These are phyloP conservation scores for Boechera stricta DNA, from an alignment of 345 rosid species.

Conservation along the genomic window DNA sequence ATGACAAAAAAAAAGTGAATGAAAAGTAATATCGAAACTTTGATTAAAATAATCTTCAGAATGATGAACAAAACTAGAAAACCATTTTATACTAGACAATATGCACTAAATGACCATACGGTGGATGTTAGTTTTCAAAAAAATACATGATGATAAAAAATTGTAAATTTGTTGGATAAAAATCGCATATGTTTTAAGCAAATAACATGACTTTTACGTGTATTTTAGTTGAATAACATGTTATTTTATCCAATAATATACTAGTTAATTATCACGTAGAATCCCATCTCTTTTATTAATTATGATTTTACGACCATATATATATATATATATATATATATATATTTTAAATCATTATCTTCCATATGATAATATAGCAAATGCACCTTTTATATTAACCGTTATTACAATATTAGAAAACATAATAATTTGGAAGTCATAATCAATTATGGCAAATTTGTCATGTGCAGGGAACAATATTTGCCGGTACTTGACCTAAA, in stretches of 20 bases:
- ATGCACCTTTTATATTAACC: background rate
- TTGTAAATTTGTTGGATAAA: too few species aligned
- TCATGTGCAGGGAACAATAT: constrained; percentile 39
- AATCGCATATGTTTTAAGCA: too few species aligned
- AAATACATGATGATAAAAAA: too few species aligned
- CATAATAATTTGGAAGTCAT: constrained; percentile 23
- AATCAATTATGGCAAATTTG: constrained; percentile 32
- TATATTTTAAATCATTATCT: background rate
- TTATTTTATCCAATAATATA: too few species aligned
- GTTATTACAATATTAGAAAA: constrained; percentile 12
- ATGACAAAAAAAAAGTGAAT: background rate
- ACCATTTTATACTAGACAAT: background rate
- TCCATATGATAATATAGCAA: background rate
- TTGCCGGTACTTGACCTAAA: constrained; percentile 32
- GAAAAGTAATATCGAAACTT: too few species aligned
- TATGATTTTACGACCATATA: too few species aligned
- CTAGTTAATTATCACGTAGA: too few species aligned
- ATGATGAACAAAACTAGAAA: background rate
- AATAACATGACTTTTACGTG: too few species aligned
- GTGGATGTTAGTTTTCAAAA: background rate
- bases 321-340: too few species aligned
- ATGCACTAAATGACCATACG: too few species aligned
- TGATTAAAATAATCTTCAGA: background rate
- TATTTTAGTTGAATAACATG: too few species aligned
- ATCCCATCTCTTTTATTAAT: too few species aligned